Percentiles rank a stretch among this genome's conserved stretches.
Evolutionary conservation across 805 yeast species (phyloP).

Genomic region (Candida corydali): DNA sequence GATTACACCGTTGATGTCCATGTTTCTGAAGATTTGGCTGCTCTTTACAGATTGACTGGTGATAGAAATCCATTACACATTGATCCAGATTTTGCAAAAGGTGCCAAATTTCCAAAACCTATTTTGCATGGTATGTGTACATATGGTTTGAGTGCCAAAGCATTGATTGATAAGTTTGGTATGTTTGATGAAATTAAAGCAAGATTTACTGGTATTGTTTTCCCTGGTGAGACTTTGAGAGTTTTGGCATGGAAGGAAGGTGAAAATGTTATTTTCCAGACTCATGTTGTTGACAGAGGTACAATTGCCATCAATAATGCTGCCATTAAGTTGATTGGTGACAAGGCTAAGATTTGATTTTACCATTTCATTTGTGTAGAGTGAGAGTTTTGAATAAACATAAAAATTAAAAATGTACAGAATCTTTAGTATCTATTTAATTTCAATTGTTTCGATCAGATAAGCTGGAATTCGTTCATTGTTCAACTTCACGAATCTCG

Average conservation of each 20-base stretch:
- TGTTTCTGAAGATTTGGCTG: conserved; percentile 74
- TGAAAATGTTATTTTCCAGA: conserved; percentile 70
- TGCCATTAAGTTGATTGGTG: conserved; percentile 58
- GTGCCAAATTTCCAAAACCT: conserved; percentile 81
- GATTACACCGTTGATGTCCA: conserved; percentile 58
- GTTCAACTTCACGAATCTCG: background rate
- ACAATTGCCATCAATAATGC: conserved; percentile 81
- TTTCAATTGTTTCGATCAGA: conserved; percentile 3
- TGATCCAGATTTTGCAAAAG: conserved; percentile 86
- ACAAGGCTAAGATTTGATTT: conserved; percentile 37
- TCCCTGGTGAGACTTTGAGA: conserved; percentile 87
- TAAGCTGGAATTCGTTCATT: conserved; percentile 1
- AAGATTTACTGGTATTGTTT: conserved; percentile 86
- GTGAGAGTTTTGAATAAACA: background rate
- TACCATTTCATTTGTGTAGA: conserved; percentile 1
- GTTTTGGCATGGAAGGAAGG: conserved; percentile 83
- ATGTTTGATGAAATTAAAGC: conserved; percentile 79
- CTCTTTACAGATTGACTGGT: conserved; percentile 86
- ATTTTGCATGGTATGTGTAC: conserved; percentile 91
- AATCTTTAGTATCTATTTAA: background rate
- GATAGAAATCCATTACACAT: conserved; percentile 95
- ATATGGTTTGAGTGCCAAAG: conserved; percentile 77
- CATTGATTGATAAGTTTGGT: conserved; percentile 76
- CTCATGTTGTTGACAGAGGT: conserved; percentile 74
- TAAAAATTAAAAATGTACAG: conserved; percentile 1